Conservation (phyloP, 768 basidiomycete genomes). For the Tremella yokohamensis region DNA sequence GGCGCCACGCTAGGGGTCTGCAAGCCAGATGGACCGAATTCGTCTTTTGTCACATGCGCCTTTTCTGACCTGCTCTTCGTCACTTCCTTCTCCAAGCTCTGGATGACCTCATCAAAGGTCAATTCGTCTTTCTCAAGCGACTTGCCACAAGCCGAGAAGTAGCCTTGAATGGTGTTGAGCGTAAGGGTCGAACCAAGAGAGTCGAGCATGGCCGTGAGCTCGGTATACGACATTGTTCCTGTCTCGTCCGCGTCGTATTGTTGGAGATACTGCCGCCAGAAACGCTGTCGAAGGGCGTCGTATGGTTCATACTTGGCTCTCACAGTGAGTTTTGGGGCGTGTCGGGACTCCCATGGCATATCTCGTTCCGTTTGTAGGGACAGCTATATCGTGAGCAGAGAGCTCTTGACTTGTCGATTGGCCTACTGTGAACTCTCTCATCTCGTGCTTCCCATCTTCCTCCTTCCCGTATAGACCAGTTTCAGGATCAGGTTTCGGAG, state of each 20-base stretch:
- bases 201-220: slow-evolving; percentile 91
- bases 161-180: slow-evolving; percentile 68
- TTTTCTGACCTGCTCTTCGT: slow-evolving; percentile 69
- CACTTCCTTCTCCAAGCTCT: slow-evolving; percentile 80
- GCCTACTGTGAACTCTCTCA: slow-evolving; percentile 64
- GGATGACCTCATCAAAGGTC: slow-evolving; percentile 72
- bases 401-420: background rate
- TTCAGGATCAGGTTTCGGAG: slow-evolving; percentile 61
- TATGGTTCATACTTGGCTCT: slow-evolving; percentile 96
- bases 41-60: slow-evolving; percentile 61
- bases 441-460: slow-evolving; percentile 60
- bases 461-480: slow-evolving; percentile 60
- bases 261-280: slow-evolving; percentile 82
- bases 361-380: slow-evolving; percentile 63
- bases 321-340: slow-evolving; percentile 57
- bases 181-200: slow-evolving; percentile 92
- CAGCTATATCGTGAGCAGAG: slow-evolving; percentile 49
- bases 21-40: slow-evolving; percentile 27
- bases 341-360: slow-evolving; percentile 67
- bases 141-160: slow-evolving; percentile 72
- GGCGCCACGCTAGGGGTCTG: slow-evolving; percentile 53
- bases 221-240: slow-evolving; percentile 68
- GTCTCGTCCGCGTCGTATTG: slow-evolving; percentile 90
- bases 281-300: slow-evolving; percentile 78
- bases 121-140: slow-evolving; percentile 65